phyloP scores from a whole-genome alignment of 352 stramenopile genomes.

The Salisapilia sapeloensis region DNA sequence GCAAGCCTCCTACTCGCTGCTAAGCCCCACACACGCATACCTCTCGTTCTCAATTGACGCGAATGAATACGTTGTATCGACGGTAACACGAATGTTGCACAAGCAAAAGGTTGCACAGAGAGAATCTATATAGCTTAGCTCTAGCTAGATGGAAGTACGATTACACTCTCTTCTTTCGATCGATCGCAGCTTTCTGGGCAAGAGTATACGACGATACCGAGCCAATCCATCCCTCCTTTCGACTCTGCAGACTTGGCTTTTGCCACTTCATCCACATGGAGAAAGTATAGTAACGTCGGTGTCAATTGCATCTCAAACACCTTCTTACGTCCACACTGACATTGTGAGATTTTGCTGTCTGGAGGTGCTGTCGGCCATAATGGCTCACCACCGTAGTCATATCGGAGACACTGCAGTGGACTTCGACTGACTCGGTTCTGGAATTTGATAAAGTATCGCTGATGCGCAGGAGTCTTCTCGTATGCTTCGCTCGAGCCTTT shows the following conservation, averaged over 20 bases:
- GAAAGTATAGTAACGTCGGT: conserved; percentile 75
- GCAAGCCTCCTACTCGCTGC: too few species aligned
- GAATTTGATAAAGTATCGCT: conserved; percentile 73
- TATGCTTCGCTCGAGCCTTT: conserved; percentile 38
- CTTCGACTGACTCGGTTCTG: conserved; percentile 70
- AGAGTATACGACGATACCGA: conserved; percentile 60
- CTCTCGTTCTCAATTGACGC: too few species aligned
- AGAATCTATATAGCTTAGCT: too few species aligned
- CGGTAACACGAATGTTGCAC: too few species aligned
- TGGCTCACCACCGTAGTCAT: conserved; percentile 73
- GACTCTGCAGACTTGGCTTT: conserved; percentile 2
- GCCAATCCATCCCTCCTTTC: conserved; percentile 57
- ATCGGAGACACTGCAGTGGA: conserved; percentile 62
- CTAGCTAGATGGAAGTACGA: conserved; percentile 36
- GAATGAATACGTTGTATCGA: too few species aligned
- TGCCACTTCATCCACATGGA: conserved; percentile 55
- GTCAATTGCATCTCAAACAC: conserved; percentile 70
- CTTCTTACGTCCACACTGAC: conserved; percentile 38
- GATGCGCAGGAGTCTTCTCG: conserved; percentile 51
- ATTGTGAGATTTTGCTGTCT: conserved; percentile 24
- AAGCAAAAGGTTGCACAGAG: too few species aligned
- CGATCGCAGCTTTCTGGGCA: conserved; percentile 43
- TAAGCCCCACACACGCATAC: too few species aligned
- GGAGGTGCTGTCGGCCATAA: conserved; percentile 51
- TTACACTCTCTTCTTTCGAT: conserved; percentile 51